Evolutionary conservation across 345 rosid species (phyloP).

Genomic region (Murraya koenigii): DNA sequence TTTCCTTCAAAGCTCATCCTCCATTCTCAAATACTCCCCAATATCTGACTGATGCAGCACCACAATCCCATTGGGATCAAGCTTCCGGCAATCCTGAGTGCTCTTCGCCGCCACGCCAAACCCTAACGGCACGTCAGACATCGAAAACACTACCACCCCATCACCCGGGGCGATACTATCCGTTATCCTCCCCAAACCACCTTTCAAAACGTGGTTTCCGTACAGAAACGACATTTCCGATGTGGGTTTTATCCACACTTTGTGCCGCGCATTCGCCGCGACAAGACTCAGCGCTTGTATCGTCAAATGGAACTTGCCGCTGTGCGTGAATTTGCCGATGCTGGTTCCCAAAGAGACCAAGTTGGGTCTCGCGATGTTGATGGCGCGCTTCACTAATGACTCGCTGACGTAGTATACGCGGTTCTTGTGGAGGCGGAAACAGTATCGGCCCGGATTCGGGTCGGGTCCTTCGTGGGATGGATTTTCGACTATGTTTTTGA

Average conservation of each 20-base stretch:
- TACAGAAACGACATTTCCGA: conserved; percentile 95
- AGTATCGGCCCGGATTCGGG: conserved; percentile 62
- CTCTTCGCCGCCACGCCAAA: conserved; percentile 80
- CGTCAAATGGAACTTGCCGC: conserved; percentile 71
- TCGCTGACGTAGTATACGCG: conserved; percentile 79
- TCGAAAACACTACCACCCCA: conserved; percentile 85
- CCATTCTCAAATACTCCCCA: conserved; percentile 89
- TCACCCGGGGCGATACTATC: conserved; percentile 74
- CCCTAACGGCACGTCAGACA: conserved; percentile 86
- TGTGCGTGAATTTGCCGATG: conserved; percentile 83
- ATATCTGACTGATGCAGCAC: conserved; percentile 85
- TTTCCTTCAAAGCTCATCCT: conserved; percentile 65
- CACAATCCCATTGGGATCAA: conserved; percentile 83
- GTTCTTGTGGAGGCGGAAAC: conserved; percentile 89
- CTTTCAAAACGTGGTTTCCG: conserved; percentile 88
- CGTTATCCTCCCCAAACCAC: conserved; percentile 85
- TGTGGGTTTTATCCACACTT: conserved; percentile 93
- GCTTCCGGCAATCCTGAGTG: conserved; percentile 81
- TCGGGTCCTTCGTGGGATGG: conserved; percentile 91
- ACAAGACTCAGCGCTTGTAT: conserved; percentile 53
- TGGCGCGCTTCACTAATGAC: conserved; percentile 77
- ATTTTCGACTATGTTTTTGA: conserved; percentile 85
- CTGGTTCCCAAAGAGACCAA: conserved; percentile 72
- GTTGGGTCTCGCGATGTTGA: conserved; percentile 60
- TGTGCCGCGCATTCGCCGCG: conserved; percentile 82